phyloP scores from a whole-genome alignment of 108 stramenopile genomes.

The Tribonema minus region DNA sequence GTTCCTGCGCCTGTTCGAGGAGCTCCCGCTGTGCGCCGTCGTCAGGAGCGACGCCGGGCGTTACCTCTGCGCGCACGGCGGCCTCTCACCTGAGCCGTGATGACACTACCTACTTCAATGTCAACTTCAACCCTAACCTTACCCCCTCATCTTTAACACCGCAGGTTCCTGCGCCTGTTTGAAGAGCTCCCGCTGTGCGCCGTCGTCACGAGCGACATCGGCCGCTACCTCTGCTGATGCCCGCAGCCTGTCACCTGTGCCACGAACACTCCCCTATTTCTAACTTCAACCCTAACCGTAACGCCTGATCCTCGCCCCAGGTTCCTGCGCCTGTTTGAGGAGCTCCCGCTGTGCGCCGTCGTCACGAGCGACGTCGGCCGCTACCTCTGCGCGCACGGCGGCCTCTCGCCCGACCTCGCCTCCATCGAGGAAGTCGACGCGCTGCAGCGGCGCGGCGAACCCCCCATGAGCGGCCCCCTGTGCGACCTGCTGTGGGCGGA shows the following conservation, averaged over 20 bases:
- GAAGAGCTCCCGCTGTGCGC: constrained; percentile 55
- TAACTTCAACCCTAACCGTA: too few relatives aligned
- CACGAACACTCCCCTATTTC: too few relatives aligned
- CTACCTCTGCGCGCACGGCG: neutral
- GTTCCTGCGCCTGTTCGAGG: constrained; percentile 47
- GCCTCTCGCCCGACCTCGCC: neutral
- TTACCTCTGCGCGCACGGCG: too few relatives aligned
- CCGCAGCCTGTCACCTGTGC: too few relatives aligned
- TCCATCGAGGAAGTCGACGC: constrained; percentile 61
- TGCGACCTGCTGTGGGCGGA: constrained; percentile 89
- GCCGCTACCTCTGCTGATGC: too few relatives aligned
- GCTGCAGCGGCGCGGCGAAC: constrained; percentile 72
- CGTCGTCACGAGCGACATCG: constrained; percentile 39
- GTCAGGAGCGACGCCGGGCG: constrained; percentile 40
- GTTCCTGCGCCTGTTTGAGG: constrained; percentile 47
- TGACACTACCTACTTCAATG: too few relatives aligned
- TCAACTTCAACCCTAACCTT: too few relatives aligned
- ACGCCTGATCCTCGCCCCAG: too few relatives aligned
- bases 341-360: constrained; percentile 46
- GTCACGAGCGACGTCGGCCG: neutral
- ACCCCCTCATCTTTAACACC: too few relatives aligned
- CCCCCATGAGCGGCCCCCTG: constrained; percentile 76
- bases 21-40: constrained; percentile 52
- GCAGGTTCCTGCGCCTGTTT: constrained; percentile 44
- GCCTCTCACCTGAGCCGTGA: too few relatives aligned